A percentile compares a stretch with the other conserved stretches of the same genome.
phyloP scores from a whole-genome alignment of 257 asterid species.

The Nyctanthes arbortristis region DNA sequence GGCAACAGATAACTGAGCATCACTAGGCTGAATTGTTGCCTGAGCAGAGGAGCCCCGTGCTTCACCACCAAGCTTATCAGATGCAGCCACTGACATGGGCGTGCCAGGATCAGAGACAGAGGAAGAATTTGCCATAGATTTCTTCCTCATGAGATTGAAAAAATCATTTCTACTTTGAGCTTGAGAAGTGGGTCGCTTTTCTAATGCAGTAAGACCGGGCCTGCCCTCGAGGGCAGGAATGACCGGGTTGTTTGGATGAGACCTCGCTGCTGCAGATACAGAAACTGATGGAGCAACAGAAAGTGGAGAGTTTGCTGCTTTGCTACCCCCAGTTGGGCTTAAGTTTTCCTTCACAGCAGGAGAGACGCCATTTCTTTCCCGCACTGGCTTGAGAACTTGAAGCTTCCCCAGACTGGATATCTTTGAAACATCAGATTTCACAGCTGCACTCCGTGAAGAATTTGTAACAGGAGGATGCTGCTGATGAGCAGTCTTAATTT shows the following conservation, averaged over 20 bases:
- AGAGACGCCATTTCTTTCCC: slow-evolving; percentile 64
- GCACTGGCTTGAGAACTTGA: slow-evolving; percentile 66
- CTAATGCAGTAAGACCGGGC: slow-evolving; percentile 50
- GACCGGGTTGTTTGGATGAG: slow-evolving; percentile 32
- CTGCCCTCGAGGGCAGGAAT: slow-evolving; percentile 42
- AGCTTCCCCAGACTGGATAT: slow-evolving; percentile 62
- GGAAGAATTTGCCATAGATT: slow-evolving; percentile 52
- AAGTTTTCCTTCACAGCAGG: slow-evolving; percentile 48
- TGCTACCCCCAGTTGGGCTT: slow-evolving; percentile 46
- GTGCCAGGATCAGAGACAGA: slow-evolving; percentile 41
- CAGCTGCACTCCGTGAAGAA: slow-evolving; percentile 55
- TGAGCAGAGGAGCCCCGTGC: slow-evolving; percentile 31
- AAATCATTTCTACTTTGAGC: slow-evolving; percentile 90
- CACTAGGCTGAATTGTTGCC: slow-evolving; percentile 26
- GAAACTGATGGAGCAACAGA: slow-evolving; percentile 39
- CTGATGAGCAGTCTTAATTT: slow-evolving; percentile 56
- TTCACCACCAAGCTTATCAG: slow-evolving; percentile 40
- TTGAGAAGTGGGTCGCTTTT: slow-evolving; percentile 73
- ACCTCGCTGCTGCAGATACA: slow-evolving; percentile 40
- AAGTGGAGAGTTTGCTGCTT: slow-evolving; percentile 31
- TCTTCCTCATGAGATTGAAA: slow-evolving; percentile 74
- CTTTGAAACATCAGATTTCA: slow-evolving; percentile 52
- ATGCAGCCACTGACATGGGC: slow-evolving; percentile 26
- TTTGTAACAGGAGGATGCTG: slow-evolving; percentile 52
- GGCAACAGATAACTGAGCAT: slow-evolving; percentile 22